These are phyloP conservation scores for Cercospora zeae-maydis DNA, from an alignment of 2,329 filamentous ascomycete genomes.

Conservation along the genomic window DNA sequence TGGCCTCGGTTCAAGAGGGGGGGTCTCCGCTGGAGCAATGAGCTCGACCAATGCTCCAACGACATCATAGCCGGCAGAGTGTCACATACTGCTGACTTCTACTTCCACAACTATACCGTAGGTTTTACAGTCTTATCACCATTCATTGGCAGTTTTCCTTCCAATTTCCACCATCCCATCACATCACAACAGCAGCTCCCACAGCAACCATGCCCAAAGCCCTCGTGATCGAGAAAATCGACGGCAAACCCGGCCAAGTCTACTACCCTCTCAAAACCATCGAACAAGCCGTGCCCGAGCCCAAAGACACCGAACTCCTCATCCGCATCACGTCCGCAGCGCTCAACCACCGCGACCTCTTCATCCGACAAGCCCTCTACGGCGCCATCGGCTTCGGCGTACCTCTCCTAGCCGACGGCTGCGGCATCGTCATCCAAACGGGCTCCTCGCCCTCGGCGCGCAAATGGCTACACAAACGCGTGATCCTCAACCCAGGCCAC, in stretches of 20 bases:
- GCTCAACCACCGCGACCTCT: slow-evolving; percentile 92
- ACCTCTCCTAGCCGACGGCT: slow-evolving; percentile 79
- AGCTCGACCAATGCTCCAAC: background rate
- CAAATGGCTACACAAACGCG: slow-evolving; percentile 61
- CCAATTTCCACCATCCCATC: background rate
- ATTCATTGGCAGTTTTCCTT: background rate
- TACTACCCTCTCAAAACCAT: slow-evolving; percentile 68
- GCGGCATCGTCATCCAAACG: slow-evolving; percentile 65
- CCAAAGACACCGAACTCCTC: slow-evolving; percentile 60
- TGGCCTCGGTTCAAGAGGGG: slow-evolving; percentile 11
- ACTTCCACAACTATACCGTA: background rate
- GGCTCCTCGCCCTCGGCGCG: slow-evolving; percentile 56
- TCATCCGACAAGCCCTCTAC: slow-evolving; percentile 89
- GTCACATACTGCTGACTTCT: background rate
- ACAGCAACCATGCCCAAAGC: slow-evolving; percentile 47
- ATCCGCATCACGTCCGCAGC: slow-evolving; percentile 74
- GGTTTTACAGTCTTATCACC: background rate
- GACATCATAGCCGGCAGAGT: slow-evolving; percentile 6
- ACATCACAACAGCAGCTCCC: background rate
- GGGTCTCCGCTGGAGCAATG: background rate
- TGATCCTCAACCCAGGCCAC: slow-evolving; percentile 72
- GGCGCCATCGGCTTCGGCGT: slow-evolving; percentile 75
- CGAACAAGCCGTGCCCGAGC: slow-evolving; percentile 59
- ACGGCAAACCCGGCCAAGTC: slow-evolving; percentile 82
- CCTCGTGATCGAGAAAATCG: slow-evolving; percentile 64